Conservation (phyloP, 305 asterid genomes). For the Fraxinus velutina region DNA sequence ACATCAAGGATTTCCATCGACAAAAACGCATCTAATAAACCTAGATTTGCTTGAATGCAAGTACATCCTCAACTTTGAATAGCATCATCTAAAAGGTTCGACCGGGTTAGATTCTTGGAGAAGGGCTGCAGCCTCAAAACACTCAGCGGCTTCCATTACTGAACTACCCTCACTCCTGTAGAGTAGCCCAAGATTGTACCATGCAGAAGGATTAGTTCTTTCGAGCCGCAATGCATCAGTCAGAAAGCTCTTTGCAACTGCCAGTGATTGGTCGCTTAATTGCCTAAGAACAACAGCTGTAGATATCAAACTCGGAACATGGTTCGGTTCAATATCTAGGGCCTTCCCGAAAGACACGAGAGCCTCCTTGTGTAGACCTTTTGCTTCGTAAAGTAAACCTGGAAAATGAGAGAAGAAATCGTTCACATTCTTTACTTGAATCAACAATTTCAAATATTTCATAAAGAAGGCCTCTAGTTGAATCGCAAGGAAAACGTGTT, state of each 20-base stretch:
- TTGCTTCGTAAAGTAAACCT: constrained; percentile 68
- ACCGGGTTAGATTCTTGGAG: constrained; percentile 84
- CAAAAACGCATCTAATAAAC: not conserved
- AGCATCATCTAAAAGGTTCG: constrained; percentile 63
- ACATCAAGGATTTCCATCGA: not conserved
- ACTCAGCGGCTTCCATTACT: constrained; percentile 62
- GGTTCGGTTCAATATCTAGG: constrained; percentile 67
- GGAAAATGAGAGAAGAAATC: constrained; percentile 6
- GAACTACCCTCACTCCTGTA: constrained; percentile 49
- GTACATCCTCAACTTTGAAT: not conserved
- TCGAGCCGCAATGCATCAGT: constrained; percentile 81
- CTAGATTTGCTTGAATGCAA: not conserved
- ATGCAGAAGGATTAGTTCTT: constrained; percentile 67
- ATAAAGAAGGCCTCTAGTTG: not conserved
- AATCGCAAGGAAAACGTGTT: not conserved
- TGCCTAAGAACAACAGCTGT: constrained; percentile 54
- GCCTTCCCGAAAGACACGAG: constrained; percentile 62
- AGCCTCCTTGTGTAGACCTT: constrained; percentile 63
- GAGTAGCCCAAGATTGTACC: constrained; percentile 87
- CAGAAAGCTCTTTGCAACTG: constrained; percentile 70
- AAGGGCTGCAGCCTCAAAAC: constrained; percentile 84
- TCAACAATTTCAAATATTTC: not conserved
- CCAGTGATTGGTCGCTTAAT: constrained; percentile 47
- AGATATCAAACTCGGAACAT: constrained; percentile 78
- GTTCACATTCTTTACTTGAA: not conserved